A percentile compares a stretch with the other conserved stretches of the same genome.
phyloP scores from a whole-genome alignment of 345 rosid species.

The Brassica carinata region DNA sequence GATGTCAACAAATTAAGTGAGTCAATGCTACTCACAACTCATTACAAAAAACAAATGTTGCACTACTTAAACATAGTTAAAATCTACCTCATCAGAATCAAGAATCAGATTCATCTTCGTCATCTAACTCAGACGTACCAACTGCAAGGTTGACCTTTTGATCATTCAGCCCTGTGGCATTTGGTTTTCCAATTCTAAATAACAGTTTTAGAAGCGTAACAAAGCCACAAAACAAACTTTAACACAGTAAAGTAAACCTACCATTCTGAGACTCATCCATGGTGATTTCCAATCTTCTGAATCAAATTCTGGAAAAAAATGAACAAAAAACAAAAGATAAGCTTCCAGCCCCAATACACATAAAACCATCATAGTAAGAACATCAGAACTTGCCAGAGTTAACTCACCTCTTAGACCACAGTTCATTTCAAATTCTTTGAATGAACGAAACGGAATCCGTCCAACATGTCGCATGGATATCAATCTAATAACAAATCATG shows the following conservation, averaged over 20 bases:
- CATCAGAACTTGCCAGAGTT: neutral
- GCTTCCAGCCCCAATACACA: too few species aligned
- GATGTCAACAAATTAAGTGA: neutral
- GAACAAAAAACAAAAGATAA: too few species aligned
- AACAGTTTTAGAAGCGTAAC: neutral
- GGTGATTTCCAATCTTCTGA: too few species aligned
- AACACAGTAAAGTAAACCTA: neutral
- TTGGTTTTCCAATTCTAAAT: slow-evolving; percentile 9
- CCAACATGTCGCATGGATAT: neutral
- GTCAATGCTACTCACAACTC: neutral
- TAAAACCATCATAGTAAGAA: neutral
- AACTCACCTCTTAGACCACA: neutral
- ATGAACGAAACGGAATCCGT: neutral
- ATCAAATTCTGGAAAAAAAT: too few species aligned
- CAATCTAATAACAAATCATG: neutral
- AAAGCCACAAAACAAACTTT: neutral
- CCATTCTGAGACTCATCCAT: neutral
- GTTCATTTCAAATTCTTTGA: neutral
- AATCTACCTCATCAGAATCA: slow-evolving; percentile 22
- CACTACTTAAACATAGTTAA: neutral
- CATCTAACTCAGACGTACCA: slow-evolving; percentile 22
- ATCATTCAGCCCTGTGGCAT: slow-evolving; percentile 5
- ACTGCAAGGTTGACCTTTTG: slow-evolving; percentile 42
- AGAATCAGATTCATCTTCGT: neutral
- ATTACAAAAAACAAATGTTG: neutral